Percentiles rank a stretch among this genome's conserved stretches.
Evolutionary conservation across 805 yeast genomes (phyloP).

Genomic region (Nakazawaea ambrosiae): DNA sequence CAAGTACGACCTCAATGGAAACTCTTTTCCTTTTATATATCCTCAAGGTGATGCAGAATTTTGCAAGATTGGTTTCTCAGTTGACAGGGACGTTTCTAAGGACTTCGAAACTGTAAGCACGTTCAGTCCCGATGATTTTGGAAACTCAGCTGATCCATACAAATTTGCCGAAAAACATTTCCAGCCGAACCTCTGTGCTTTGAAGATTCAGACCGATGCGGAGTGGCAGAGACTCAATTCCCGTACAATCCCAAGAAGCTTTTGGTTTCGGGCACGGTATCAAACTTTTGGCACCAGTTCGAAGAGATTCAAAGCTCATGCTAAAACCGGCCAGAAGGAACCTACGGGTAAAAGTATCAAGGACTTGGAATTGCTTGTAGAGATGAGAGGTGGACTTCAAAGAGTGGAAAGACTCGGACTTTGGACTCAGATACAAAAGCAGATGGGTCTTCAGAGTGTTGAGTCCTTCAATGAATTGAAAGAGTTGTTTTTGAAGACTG

Average conservation of each 20-base stretch:
- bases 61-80: too few relatives aligned
- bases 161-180: conserved; percentile 48
- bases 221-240: conserved; percentile 31
- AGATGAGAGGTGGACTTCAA: conserved; percentile 58
- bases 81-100: too few relatives aligned
- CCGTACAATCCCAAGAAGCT: conserved; percentile 34
- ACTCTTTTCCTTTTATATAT: not conserved
- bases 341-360: not conserved
- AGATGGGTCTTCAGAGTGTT: conserved; percentile 76
- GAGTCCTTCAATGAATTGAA: too few relatives aligned
- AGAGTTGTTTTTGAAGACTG: too few relatives aligned
- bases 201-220: conserved; percentile 67
- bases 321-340: too few relatives aligned
- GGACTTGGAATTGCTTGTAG: conserved; percentile 45
- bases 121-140: too few relatives aligned
- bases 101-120: too few relatives aligned
- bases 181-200: conserved; percentile 64
- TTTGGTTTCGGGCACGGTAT: conserved; percentile 45
- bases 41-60: not conserved
- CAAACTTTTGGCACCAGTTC: conserved; percentile 27
- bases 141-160: too few relatives aligned
- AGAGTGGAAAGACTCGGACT: conserved; percentile 56
- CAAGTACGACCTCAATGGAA: too few relatives aligned
- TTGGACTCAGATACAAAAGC: conserved; percentile 84
- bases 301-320: not conserved